These are phyloP conservation scores for Gnomoniopsis smithogilvyi DNA, from an alignment of 2,329 filamentous ascomycete genomes.

Conservation along the genomic window DNA sequence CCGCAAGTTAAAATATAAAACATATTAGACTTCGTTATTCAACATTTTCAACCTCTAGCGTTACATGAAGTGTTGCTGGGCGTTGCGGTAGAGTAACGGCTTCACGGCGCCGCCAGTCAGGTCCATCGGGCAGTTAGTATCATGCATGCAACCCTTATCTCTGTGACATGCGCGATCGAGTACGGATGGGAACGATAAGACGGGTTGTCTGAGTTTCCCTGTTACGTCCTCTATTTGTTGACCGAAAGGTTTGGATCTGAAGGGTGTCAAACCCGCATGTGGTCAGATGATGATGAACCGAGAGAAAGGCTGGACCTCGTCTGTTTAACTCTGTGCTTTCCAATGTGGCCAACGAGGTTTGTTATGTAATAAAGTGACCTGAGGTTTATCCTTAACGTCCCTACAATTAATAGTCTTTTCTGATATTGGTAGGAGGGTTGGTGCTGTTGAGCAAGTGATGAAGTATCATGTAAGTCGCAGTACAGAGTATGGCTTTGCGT, in stretches of 20 bases:
- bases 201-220: not conserved
- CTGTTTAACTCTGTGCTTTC: too few relatives aligned
- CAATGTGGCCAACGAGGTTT: too few relatives aligned
- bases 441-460: too few relatives aligned
- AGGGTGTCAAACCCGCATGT: too few relatives aligned
- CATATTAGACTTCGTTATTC: not conserved
- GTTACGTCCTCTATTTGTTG: not conserved
- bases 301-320: too few relatives aligned
- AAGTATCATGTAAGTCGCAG: too few relatives aligned
- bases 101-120: not conserved
- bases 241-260: not conserved
- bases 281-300: too few relatives aligned
- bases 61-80: not conserved
- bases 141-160: not conserved
- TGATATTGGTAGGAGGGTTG: too few relatives aligned
- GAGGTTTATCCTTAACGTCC: too few relatives aligned
- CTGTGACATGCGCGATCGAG: not conserved
- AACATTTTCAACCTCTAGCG: not conserved
- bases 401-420: too few relatives aligned
- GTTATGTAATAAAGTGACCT: too few relatives aligned
- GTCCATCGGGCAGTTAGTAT: not conserved
- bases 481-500: too few relatives aligned
- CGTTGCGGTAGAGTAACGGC: not conserved
- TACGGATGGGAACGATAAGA: not conserved
- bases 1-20: not conserved